Conservation (phyloP, 2,329 filamentous ascomycete genomes). For the Bipolaris sorokiniana region DNA sequence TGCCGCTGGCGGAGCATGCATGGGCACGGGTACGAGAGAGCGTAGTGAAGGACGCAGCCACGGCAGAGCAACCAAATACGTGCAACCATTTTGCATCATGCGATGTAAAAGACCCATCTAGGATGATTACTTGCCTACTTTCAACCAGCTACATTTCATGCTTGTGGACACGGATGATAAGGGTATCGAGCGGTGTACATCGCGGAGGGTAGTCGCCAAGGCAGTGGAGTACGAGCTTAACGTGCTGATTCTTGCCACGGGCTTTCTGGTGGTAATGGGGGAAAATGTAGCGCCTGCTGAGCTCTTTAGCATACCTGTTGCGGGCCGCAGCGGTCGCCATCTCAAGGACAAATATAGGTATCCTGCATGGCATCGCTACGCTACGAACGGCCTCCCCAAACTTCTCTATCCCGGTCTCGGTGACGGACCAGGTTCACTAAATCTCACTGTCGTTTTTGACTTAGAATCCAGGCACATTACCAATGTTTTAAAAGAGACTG, state of each 20-base stretch:
- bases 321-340: conserved; percentile 52
- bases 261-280: conserved; percentile 40
- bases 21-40: background rate
- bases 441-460: conserved; percentile 6
- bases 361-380: conserved; percentile 48
- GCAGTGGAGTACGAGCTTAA: conserved; percentile 57
- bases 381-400: conserved; percentile 26
- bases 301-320: conserved; percentile 41
- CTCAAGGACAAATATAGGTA: conserved; percentile 55
- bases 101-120: conserved; percentile 69
- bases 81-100: conserved; percentile 64
- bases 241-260: conserved; percentile 54
- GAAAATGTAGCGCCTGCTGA: conserved; percentile 26
- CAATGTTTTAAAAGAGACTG: conserved; percentile 5
- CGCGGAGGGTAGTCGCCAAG: conserved; percentile 54
- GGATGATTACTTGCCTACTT: conserved; percentile 63
- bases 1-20: conserved; percentile 6
- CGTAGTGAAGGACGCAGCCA: conserved; percentile 55
- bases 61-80: conserved; percentile 58
- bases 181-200: conserved; percentile 56
- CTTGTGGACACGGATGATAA: conserved; percentile 65
- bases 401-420: conserved; percentile 14
- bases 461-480: conserved; percentile 4
- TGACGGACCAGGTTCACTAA: background rate
- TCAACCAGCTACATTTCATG: conserved; percentile 64